A percentile compares a stretch with the other conserved stretches of the same genome.
Evolutionary conservation across 225 moss, liverwort and hornwort species (phyloP).

Genomic region (Rhytidiadelphus loreus): DNA sequence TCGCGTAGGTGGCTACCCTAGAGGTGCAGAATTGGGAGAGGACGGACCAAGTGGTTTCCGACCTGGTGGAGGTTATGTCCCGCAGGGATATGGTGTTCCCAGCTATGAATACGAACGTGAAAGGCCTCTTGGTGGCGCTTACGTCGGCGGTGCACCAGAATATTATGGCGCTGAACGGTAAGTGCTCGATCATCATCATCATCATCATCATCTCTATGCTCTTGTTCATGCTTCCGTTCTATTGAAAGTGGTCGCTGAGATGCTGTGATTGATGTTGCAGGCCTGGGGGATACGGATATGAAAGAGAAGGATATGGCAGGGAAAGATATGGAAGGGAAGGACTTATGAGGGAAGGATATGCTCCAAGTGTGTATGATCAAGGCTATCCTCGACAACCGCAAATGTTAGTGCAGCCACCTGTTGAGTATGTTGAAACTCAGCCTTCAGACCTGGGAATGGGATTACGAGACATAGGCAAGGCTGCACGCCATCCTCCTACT

Average conservation of each 20-base stretch:
- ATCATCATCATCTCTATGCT: not conserved
- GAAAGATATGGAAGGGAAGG: not conserved
- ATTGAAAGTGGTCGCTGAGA: not conserved
- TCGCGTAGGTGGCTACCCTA: not conserved
- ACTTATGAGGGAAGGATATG: not conserved
- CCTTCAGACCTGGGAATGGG: slow-evolving; percentile 35
- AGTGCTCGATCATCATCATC: not conserved
- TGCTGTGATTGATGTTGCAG: not conserved
- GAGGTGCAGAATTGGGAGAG: not conserved
- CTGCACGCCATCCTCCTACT: not conserved
- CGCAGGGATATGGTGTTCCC: not conserved
- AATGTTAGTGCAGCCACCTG: not conserved
- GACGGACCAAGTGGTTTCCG: not conserved
- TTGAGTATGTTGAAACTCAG: not conserved
- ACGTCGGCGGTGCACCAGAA: not conserved
- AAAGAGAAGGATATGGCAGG: not conserved
- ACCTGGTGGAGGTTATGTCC: not conserved
- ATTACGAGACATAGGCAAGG: not conserved
- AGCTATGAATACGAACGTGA: slow-evolving; percentile 7
- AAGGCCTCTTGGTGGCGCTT: not conserved
- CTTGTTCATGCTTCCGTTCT: not conserved
- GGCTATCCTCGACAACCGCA: not conserved
- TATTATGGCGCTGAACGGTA: slow-evolving; percentile 13
- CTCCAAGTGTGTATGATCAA: not conserved
- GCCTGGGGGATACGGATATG: not conserved